Evolutionary conservation across 331 rosid genomes (phyloP).

Genomic region (Cydonia oblonga): DNA sequence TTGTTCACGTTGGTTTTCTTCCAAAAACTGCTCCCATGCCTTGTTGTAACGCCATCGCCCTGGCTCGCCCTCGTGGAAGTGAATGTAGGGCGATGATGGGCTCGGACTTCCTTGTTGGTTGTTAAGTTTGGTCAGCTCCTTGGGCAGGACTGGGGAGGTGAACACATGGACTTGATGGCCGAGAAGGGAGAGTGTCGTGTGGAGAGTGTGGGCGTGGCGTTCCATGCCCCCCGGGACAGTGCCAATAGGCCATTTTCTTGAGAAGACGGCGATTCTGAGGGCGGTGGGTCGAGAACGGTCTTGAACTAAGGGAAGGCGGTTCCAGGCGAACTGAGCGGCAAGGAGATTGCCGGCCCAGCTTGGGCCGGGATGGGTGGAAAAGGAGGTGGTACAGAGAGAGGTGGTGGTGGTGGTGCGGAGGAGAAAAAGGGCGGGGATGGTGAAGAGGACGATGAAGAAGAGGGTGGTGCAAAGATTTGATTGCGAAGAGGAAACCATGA

Average conservation of each 20-base stretch:
- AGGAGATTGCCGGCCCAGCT: slow-evolving; percentile 72
- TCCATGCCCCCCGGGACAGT: slow-evolving; percentile 95
- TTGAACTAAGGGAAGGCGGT: slow-evolving; percentile 42
- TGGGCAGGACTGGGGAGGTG: slow-evolving; percentile 48
- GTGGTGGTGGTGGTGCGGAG: slow-evolving; percentile 46
- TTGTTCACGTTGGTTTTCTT: slow-evolving; percentile 33
- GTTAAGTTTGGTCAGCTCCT: not conserved
- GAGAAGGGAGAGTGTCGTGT: slow-evolving; percentile 64
- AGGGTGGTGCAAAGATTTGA: slow-evolving; percentile 52
- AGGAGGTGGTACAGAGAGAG: slow-evolving; percentile 44
- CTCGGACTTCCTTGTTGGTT: slow-evolving; percentile 1
- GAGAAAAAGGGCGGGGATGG: slow-evolving; percentile 59
- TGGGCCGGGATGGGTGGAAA: slow-evolving; percentile 17
- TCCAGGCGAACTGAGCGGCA: slow-evolving; percentile 68
- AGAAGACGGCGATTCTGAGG: slow-evolving; percentile 80
- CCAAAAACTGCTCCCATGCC: slow-evolving; percentile 74
- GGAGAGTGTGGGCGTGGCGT: slow-evolving; percentile 82
- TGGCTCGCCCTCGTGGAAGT: slow-evolving; percentile 75
- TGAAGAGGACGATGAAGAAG: slow-evolving; percentile 62
- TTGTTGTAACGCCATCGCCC: slow-evolving; percentile 87
- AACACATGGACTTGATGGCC: slow-evolving; percentile 85
- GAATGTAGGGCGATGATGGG: slow-evolving; percentile 45
- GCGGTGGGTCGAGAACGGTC: slow-evolving; percentile 21
- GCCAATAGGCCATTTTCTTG: slow-evolving; percentile 88
- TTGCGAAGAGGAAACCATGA: slow-evolving; percentile 23